Evolutionary conservation across 768 basidiomycete genomes (phyloP).

Genomic region (Mycena filopes): DNA sequence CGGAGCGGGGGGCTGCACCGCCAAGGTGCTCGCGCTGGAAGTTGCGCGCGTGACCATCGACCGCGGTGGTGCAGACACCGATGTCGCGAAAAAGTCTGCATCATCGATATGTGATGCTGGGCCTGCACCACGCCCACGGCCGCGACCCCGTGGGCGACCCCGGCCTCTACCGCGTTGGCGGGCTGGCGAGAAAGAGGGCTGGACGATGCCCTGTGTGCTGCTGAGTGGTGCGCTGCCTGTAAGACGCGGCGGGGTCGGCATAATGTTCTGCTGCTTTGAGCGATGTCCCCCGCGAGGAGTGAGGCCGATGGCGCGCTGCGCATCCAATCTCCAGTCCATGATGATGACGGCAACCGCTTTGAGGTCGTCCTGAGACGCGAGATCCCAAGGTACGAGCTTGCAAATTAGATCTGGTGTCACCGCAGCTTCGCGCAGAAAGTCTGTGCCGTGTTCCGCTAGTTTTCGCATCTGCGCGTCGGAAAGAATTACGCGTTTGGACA

Average conservation of each 20-base stretch:
- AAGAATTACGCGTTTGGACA: constrained; percentile 13
- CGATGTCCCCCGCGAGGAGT: no score
- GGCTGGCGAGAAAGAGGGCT: constrained; percentile 13
- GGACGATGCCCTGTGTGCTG: no score
- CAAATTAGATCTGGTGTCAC: constrained; percentile 13
- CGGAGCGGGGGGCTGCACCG: not conserved
- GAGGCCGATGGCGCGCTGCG: constrained; percentile 14
- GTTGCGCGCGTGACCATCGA: not conserved
- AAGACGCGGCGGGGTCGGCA: no score
- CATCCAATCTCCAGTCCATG: constrained; percentile 15
- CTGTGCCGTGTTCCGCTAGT: constrained; percentile 5
- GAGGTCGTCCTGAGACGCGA: constrained; percentile 1
- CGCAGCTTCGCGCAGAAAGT: constrained; percentile 11
- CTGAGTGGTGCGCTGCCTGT: no score
- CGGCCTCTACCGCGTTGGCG: not conserved
- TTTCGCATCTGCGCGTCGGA: constrained; percentile 9
- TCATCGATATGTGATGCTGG: not conserved
- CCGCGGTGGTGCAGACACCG: not conserved
- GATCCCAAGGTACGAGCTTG: constrained; percentile 12
- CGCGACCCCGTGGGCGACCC: no score
- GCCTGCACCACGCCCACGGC: constrained; percentile 5
- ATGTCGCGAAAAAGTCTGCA: not conserved
- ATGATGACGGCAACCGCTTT: constrained; percentile 10
- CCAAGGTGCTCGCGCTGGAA: not conserved
- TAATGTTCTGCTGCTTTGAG: not conserved